Percentiles rank a stretch among this genome's conserved stretches.
Conservation (phyloP, 257 asterid genomes). For the Nyctanthes arbortristis region DNA sequence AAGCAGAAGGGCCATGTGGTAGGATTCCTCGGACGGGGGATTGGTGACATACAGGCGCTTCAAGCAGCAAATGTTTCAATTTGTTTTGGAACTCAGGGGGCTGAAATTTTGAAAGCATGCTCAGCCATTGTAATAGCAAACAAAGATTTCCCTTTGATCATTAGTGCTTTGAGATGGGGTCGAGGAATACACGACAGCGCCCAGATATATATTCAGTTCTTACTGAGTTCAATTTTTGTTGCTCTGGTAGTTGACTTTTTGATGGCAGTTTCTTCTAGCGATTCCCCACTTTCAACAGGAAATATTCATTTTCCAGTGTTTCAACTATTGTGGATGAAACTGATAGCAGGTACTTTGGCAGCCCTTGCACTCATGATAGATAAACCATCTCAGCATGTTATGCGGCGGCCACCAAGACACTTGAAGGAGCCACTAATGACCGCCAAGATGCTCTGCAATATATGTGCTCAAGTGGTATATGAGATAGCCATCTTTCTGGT, state of each 20-base stretch:
- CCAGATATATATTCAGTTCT: slow-evolving; percentile 23
- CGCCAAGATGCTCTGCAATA: background rate
- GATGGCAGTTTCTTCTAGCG: slow-evolving; percentile 5
- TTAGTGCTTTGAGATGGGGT: slow-evolving; percentile 26
- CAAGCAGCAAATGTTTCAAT: slow-evolving; percentile 24
- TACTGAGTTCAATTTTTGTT: slow-evolving; percentile 25
- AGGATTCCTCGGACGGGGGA: slow-evolving; percentile 23
- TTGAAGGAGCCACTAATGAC: slow-evolving; percentile 11
- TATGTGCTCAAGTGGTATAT: slow-evolving; percentile 18
- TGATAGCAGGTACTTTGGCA: no score
- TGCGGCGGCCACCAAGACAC: no score
- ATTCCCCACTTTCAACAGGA: slow-evolving; percentile 14
- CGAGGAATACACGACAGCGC: no score
- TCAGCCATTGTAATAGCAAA: slow-evolving; percentile 6
- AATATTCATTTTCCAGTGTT: slow-evolving; percentile 22
- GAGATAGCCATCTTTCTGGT: slow-evolving; percentile 2
- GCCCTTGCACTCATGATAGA: no score
- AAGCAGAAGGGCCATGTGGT: slow-evolving; percentile 25
- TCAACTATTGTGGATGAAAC: no score
- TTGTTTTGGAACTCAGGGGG: slow-evolving; percentile 19
- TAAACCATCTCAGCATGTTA: no score
- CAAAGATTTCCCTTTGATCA: background rate
- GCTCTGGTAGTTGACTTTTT: slow-evolving; percentile 20
- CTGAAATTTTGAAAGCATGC: slow-evolving; percentile 22
- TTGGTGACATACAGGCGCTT: slow-evolving; percentile 20